Conservation (phyloP, 2,329 filamentous ascomycete genomes). For the Claviceps sp. region DNA sequence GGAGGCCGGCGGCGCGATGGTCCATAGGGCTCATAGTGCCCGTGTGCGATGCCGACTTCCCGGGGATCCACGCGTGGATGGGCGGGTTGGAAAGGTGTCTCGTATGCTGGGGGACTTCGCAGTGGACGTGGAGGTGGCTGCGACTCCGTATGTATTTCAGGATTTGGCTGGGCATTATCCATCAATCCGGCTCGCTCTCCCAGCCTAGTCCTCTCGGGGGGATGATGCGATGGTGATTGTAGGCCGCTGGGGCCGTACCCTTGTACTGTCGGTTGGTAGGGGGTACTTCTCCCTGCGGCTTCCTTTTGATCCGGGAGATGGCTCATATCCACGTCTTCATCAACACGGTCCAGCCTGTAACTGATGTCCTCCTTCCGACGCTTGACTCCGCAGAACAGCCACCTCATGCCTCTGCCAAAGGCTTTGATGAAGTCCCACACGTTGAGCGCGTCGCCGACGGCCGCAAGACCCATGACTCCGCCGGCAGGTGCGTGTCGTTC, state of each 20-base stretch:
- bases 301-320: conserved; percentile 20
- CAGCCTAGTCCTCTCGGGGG: conserved; percentile 16
- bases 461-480: conserved; percentile 49
- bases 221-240: conserved; percentile 16
- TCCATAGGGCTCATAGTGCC: conserved; percentile 1
- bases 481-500: conserved; percentile 41
- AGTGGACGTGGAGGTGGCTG: conserved; percentile 5
- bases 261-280: conserved; percentile 19
- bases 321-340: conserved; percentile 23
- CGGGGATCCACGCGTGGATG: neutral
- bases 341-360: conserved; percentile 24
- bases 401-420: conserved; percentile 61
- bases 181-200: conserved; percentile 32
- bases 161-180: conserved; percentile 20
- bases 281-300: conserved; percentile 3
- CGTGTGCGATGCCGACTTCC: conserved; percentile 2
- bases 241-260: conserved; percentile 24
- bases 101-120: conserved; percentile 3
- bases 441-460: conserved; percentile 60
- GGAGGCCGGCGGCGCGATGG: neutral
- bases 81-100: neutral
- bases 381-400: conserved; percentile 65
- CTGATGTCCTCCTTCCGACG: conserved; percentile 39
- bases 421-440: conserved; percentile 75
- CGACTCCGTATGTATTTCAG: conserved; percentile 6